phyloP scores from a whole-genome alignment of 805 yeast genomes.

The Candida ovalis region DNA sequence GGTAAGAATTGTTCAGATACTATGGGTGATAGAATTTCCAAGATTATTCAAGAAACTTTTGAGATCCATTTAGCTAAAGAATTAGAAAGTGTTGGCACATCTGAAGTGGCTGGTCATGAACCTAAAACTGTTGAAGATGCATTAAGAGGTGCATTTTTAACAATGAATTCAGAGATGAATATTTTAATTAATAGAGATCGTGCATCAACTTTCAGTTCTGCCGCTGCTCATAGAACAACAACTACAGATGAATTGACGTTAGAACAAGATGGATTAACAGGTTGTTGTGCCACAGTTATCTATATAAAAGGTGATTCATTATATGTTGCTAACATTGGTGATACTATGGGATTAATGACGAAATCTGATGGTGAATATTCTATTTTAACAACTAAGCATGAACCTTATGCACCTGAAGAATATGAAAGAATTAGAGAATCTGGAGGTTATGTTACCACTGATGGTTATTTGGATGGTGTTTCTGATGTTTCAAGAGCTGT shows the following conservation, averaged over 20 bases:
- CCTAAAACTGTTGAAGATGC: conserved; percentile 65
- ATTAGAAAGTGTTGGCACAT: conserved; percentile 37
- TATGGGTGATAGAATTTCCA: conserved; percentile 64
- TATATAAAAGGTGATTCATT: conserved; percentile 69
- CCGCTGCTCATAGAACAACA: conserved; percentile 50
- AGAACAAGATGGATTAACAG: conserved; percentile 69
- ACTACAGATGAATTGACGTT: conserved; percentile 50
- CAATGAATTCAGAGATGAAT: conserved; percentile 79
- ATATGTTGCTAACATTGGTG: conserved; percentile 89
- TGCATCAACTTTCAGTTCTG: conserved; percentile 37
- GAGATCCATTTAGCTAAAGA: conserved; percentile 67
- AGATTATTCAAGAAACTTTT: conserved; percentile 67
- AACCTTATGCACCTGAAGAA: conserved; percentile 73
- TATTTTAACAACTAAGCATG: conserved; percentile 73
- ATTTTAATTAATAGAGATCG: conserved; percentile 46
- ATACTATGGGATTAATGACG: conserved; percentile 76
- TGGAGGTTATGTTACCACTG: conserved; percentile 86
- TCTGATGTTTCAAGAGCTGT: conserved; percentile 85
- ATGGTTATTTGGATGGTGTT: conserved; percentile 80
- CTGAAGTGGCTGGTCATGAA: conserved; percentile 35
- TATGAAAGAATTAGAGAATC: conserved; percentile 85
- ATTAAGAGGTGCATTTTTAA: conserved; percentile 73
- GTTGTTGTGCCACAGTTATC: conserved; percentile 80
- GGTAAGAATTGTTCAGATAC: conserved; percentile 62
- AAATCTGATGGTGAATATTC: conserved; percentile 76